Evolutionary conservation across 1,284 basidiomycete species (phyloP), one percentile per base, ranked within the genome.

Genomic region (Butyriboletus appendiculatus): DNA sequence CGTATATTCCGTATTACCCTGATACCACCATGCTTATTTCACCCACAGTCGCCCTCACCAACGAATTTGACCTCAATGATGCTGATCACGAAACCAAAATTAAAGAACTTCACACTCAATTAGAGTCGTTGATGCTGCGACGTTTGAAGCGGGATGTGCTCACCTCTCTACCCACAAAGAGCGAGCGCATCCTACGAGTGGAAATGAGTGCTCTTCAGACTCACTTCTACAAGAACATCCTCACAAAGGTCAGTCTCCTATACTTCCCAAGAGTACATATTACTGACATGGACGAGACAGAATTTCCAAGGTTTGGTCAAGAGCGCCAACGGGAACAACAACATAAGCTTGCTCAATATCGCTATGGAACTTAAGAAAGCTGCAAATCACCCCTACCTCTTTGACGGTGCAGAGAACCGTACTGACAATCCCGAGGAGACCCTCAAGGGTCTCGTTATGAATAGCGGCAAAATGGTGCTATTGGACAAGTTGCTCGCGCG

Each of bases 191-290:
- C 62, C 79, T 99, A 54, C 88, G 97, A 18, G 96, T 99, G 37
- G 97, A 99, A 77, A 97, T 99, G 96, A 93, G 90, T 64, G 86
- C 92, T 50, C 84, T 99, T 71, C 97, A 99, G 75, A 98, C 95
- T 20, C 93, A 96, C 70, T 98, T 96, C 73, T 99, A 99, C 80
- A 98, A 98, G 81, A 98, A 98, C 70, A 99, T 99, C 66, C 78
- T 99, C 62, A 97, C 96, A 28, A 96, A 92, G 84, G 92, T 90
- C 56, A 12, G 57, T 34, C 41, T 45, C 33, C 37, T 47, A 48
- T 11, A 9, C 52, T 48, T n/a, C 41, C 9, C 10, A n/a, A n/a
- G 15, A 35, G 5, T 9, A 20, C 53, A 41, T 40, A 4, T 43
- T 14, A 35, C 32, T 63, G 39, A 69, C 48, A 11, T 48, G 26